Conservation (phyloP, 495 filamentous ascomycete genomes). For the Aspergillus carlsbadensis region DNA sequence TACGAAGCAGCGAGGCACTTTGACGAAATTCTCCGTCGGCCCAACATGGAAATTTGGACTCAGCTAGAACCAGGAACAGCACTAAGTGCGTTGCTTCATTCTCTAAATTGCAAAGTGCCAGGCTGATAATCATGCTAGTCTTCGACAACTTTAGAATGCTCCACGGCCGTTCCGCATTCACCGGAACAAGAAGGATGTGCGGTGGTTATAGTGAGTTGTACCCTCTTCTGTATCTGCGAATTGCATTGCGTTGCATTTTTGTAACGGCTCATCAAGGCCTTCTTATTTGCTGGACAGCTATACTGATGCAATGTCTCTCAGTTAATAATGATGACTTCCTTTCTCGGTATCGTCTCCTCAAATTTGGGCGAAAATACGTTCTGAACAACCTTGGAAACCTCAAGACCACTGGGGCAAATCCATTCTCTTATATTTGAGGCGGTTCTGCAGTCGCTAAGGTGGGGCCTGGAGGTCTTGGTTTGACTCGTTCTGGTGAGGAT, state of each 20-base stretch:
- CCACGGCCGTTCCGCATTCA: slow-evolving; percentile 79
- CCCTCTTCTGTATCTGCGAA: not conserved
- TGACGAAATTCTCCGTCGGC: slow-evolving; percentile 55
- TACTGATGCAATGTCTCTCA: slow-evolving; percentile 27
- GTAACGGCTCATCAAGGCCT: not conserved
- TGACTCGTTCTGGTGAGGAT: too few species aligned
- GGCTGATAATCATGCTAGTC: slow-evolving; percentile 45
- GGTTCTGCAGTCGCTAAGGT: too few species aligned
- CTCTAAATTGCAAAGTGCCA: not conserved
- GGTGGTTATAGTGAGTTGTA: slow-evolving; percentile 76
- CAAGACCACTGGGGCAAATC: not conserved
- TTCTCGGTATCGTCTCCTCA: slow-evolving; percentile 71
- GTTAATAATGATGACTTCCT: slow-evolving; percentile 87
- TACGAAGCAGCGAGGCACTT: slow-evolving; percentile 72
- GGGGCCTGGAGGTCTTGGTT: too few species aligned
- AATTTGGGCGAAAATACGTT: slow-evolving; percentile 56
- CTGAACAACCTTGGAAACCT: slow-evolving; percentile 39
- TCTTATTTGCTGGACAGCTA: not conserved
- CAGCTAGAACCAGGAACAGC: slow-evolving; percentile 75
- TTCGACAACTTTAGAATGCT: slow-evolving; percentile 96
- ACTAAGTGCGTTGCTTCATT: slow-evolving; percentile 58
- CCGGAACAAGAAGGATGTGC: slow-evolving; percentile 80
- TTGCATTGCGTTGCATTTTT: not conserved
- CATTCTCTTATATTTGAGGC: slow-evolving; percentile 7
- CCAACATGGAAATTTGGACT: slow-evolving; percentile 64